Evolutionary conservation across 306 rosid species (phyloP), one percentile per base, ranked within the genome.

Genomic region (Delonix regia): DNA sequence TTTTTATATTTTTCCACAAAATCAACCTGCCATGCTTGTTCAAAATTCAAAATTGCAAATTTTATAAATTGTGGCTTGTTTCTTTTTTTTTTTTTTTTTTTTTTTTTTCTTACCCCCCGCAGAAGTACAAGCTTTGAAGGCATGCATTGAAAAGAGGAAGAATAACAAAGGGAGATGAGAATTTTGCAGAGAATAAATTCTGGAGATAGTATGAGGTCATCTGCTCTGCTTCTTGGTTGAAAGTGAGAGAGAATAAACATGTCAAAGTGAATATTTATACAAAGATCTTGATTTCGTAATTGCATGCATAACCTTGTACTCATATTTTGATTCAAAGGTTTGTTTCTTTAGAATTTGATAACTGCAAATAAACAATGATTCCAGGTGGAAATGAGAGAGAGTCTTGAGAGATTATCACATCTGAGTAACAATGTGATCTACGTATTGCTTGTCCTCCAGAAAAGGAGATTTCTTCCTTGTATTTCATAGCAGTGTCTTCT

Each of bases 101-200:
- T n/a, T n/a, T n/a, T n/a, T n/a, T n/a, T n/a, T n/a, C n/a, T n/a
- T n/a, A n/a, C n/a, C n/a, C 66, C 7, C 27, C 22, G 28, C 88
- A 90, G 92, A 91, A 73, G 89, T 91, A 52, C 90, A 87, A 81
- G 98, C 94, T 88, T 81, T 94, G 89, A 94, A 79, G 89, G 83
- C 81, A 42, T 94, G 98, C 86, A 65, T 69, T 69, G 94, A 90
- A 77, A 90, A 80, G 83, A 91, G 84, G 82, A 87, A 79, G 80
- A 81, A 57, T 73, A 65, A 70, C 53, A 55, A 39, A 53, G 66
- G 60, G 62, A 83, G 72, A 69, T 64, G 69, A 75, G 85, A 73
- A 30, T 64, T 67, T 55, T 76, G 56, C 76, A 49, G 70, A 9
- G 51, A 69, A 44, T 71, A 70, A 55, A n/a, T 21, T 61, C 16